A percentile compares a stretch with the other conserved stretches of the same genome.
Conservation (phyloP, 129 eudicot species). For the Ambrosia trifida region DNA sequence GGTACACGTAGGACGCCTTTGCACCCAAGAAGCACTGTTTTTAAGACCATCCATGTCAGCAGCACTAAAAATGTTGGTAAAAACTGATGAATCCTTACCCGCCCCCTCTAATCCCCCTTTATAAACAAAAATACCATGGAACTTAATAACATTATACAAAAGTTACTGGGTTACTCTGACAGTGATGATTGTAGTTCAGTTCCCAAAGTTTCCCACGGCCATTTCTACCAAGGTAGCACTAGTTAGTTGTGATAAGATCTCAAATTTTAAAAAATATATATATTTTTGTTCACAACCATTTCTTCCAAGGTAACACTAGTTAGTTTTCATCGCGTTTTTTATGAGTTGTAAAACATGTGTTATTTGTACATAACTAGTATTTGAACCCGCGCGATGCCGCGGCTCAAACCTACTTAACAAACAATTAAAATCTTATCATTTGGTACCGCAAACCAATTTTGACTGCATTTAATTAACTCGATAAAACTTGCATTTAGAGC, state of each 20-base stretch:
- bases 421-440: no score
- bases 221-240: constrained; percentile 52
- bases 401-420: no score
- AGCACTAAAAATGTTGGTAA: constrained; percentile 57
- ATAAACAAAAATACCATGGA: constrained; percentile 67
- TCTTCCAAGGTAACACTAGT: no score
- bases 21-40: constrained; percentile 72
- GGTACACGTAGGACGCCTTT: constrained; percentile 75
- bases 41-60: constrained; percentile 76
- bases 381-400: no score
- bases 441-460: no score
- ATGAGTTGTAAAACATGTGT: background rate
- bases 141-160: constrained; percentile 42
- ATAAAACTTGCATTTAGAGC: no score
- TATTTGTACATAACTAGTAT: constrained; percentile 13
- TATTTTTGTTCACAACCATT: no score
- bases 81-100: constrained; percentile 58
- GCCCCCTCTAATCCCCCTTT: constrained; percentile 71
- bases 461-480: no score
- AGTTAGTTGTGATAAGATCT: constrained; percentile 4
- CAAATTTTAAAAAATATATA: background rate
- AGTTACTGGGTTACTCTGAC: constrained; percentile 23
- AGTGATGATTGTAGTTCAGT: constrained; percentile 39
- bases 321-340: background rate
- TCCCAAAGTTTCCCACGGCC: constrained; percentile 58